Percentiles rank a stretch among this genome's conserved stretches.
Evolutionary conservation across 352 stramenopile genomes (phyloP).

Genomic region (Sclerospora graminicola): DNA sequence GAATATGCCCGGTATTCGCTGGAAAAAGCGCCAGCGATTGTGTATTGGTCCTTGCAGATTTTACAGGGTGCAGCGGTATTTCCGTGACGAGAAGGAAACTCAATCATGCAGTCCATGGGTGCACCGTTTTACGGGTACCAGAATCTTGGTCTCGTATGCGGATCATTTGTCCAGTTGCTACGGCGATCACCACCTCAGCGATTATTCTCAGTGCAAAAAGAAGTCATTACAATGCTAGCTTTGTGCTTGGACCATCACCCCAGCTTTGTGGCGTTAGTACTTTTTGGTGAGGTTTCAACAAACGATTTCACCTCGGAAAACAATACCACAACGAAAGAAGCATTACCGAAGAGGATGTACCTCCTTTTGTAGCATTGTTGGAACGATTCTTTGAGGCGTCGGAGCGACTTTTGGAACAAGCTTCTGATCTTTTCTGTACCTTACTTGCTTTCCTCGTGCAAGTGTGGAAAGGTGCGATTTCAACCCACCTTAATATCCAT

Average conservation of each 20-base stretch:
- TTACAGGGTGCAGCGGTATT: too few relatives aligned
- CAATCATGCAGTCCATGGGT: too few relatives aligned
- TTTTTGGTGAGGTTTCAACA: conserved; percentile 24
- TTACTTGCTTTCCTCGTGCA: conserved; percentile 45
- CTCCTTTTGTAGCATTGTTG: conserved; percentile 31
- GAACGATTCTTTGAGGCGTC: conserved; percentile 45
- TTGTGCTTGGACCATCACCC: conserved; percentile 48
- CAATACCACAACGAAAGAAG: conserved; percentile 7
- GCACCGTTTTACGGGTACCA: too few relatives aligned
- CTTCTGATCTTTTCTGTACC: conserved; percentile 46
- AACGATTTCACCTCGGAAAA: conserved; percentile 7
- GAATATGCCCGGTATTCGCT: too few relatives aligned
- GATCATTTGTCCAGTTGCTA: too few relatives aligned
- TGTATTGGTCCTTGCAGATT: too few relatives aligned
- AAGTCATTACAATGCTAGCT: conserved; percentile 41
- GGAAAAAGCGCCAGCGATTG: too few relatives aligned
- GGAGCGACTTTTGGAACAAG: conserved; percentile 43
- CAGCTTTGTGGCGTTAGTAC: conserved; percentile 42
- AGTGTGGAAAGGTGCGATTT: conserved; percentile 40
- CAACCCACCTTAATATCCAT: conserved; percentile 31
- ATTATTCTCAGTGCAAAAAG: too few relatives aligned
- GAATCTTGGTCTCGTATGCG: too few relatives aligned
- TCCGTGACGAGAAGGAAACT: too few relatives aligned
- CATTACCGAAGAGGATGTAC: conserved; percentile 5
- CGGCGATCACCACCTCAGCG: too few relatives aligned